Evolutionary conservation across 2,329 filamentous ascomycete genomes (phyloP).

Genomic region (Colletotrichum theobromicola): DNA sequence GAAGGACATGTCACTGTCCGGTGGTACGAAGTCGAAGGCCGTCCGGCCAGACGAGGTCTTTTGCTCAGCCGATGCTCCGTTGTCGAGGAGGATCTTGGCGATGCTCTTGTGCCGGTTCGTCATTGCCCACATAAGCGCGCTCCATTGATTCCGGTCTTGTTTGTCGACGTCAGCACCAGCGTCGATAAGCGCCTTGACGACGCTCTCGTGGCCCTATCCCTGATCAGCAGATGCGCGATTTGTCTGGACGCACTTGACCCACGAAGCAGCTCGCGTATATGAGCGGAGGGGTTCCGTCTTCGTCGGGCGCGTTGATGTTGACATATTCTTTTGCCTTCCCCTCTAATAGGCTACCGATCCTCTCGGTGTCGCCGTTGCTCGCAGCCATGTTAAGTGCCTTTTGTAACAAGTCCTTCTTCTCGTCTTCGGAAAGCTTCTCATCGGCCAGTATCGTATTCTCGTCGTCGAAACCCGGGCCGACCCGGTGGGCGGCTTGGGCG

Average conservation of each 20-base stretch:
- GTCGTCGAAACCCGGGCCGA: slow-evolving; percentile 74
- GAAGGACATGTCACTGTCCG: slow-evolving; percentile 94
- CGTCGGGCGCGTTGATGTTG: slow-evolving; percentile 86
- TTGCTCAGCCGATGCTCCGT: slow-evolving; percentile 92
- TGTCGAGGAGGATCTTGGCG: slow-evolving; percentile 88
- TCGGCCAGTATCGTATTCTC: slow-evolving; percentile 81
- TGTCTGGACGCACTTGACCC: slow-evolving; percentile 38
- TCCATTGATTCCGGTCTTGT: slow-evolving; percentile 97
- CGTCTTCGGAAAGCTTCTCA: slow-evolving; percentile 72
- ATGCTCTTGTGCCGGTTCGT: slow-evolving; percentile 97
- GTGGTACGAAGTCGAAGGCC: slow-evolving; percentile 93
- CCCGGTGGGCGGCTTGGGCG: slow-evolving; percentile 85
- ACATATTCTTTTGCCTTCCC: slow-evolving; percentile 78
- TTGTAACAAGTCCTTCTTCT: slow-evolving; percentile 84
- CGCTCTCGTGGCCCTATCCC: slow-evolving; percentile 80
- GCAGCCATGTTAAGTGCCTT: slow-evolving; percentile 93
- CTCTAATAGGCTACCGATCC: slow-evolving; percentile 76
- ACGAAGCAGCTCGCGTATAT: slow-evolving; percentile 99
- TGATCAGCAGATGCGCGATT: background rate
- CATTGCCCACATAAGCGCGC: slow-evolving; percentile 99
- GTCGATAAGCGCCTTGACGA: slow-evolving; percentile 82
- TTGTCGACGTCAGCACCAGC: slow-evolving; percentile 89
- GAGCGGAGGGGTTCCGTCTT: slow-evolving; percentile 93
- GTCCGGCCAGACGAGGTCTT: slow-evolving; percentile 94
- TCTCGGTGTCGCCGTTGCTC: slow-evolving; percentile 90